Evolutionary conservation across 805 yeast species (phyloP).

Genomic region (Blastobotrys muscicola): DNA sequence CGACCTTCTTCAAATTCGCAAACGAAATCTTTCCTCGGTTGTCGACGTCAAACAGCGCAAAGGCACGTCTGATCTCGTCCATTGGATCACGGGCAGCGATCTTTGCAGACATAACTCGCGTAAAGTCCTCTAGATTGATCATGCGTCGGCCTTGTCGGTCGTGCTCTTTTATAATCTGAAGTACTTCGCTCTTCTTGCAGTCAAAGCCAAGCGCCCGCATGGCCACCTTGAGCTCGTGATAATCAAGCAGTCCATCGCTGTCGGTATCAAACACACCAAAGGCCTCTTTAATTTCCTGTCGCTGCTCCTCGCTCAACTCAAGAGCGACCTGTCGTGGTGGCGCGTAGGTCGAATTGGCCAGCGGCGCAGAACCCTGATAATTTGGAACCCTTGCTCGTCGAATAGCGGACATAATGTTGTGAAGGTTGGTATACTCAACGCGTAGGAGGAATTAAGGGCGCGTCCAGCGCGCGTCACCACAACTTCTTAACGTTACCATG

Average conservation of each 20-base stretch:
- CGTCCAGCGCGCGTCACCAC: background rate
- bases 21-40: conserved; percentile 77
- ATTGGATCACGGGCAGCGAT: conserved; percentile 85
- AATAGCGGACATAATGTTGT: background rate
- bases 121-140: conserved; percentile 75
- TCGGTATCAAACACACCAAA: conserved; percentile 88
- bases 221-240: conserved; percentile 85
- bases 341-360: background rate
- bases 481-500: too few species aligned
- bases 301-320: conserved; percentile 76
- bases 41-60: conserved; percentile 81
- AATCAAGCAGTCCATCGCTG: conserved; percentile 80
- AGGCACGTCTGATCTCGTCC: conserved; percentile 87
- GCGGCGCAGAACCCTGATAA: background rate
- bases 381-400: conserved; percentile 4
- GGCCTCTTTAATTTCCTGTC: conserved; percentile 87
- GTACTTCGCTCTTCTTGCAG: conserved; percentile 64
- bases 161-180: conserved; percentile 69
- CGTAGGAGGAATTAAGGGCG: background rate
- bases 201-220: conserved; percentile 92
- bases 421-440: background rate
- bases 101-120: conserved; percentile 65
- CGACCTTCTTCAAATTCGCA: conserved; percentile 76
- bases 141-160: conserved; percentile 60
- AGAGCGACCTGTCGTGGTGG: conserved; percentile 3